Evolutionary conservation across 148 eudicot species (phyloP).

Genomic region (Rhododendron molle): DNA sequence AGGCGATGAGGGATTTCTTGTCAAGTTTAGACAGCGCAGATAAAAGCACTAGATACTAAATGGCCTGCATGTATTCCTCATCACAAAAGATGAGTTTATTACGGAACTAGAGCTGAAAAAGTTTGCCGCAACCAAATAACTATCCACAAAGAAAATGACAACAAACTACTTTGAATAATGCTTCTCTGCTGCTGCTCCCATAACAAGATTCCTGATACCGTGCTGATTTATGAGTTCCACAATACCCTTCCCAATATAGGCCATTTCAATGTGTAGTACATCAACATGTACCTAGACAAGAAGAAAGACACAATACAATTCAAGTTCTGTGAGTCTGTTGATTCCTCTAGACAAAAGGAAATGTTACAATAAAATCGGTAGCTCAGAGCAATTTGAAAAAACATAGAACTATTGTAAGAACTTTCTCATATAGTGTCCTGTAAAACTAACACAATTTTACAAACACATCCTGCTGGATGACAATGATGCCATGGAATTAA

Average conservation of each 20-base stretch:
- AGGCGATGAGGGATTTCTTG: not conserved
- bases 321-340: not conserved
- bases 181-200: conserved; percentile 82
- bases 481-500: not conserved
- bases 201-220: conserved; percentile 65
- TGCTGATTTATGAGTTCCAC: conserved; percentile 56
- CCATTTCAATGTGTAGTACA: conserved; percentile 38
- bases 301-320: not conserved
- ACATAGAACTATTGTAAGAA: no score
- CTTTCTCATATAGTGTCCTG: not conserved
- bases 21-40: not conserved
- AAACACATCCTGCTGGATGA: not conserved
- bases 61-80: not conserved
- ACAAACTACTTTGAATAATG: conserved; percentile 49
- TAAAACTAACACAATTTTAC: not conserved
- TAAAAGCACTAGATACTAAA: not conserved
- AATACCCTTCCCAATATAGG: conserved; percentile 73
- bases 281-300: conserved; percentile 46
- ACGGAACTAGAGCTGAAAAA: not conserved
- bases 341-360: not conserved
- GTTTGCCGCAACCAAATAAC: not conserved
- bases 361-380: not conserved
- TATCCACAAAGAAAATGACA: not conserved
- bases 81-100: not conserved
- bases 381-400: not conserved